Conservation (phyloP, 352 stramenopile species). For the Halophytophthora polymorphica region DNA sequence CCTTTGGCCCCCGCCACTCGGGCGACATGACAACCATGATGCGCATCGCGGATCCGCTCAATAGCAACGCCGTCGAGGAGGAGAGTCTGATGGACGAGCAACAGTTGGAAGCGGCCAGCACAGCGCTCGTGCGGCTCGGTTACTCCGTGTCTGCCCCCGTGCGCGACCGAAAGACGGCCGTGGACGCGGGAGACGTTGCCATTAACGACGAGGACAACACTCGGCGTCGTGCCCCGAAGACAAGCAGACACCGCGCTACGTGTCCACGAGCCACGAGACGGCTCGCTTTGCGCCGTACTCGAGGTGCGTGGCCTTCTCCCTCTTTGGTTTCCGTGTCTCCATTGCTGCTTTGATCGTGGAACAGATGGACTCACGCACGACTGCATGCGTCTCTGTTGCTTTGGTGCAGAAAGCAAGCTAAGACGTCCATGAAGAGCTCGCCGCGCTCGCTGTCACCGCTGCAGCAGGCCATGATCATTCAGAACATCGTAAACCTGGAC, state of each 20-base stretch:
- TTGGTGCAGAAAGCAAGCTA: conserved; percentile 29
- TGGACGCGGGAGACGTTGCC: conserved; percentile 9
- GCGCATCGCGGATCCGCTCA: conserved; percentile 34
- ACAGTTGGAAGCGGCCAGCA: conserved; percentile 1
- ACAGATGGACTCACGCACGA: conserved; percentile 1
- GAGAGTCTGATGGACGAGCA: conserved; percentile 11
- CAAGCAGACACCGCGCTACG: conserved; percentile 17
- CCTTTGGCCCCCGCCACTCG: too few relatives aligned
- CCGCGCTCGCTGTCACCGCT: conserved; percentile 18
- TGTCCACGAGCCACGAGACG: conserved; percentile 1
- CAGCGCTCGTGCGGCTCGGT: conserved; percentile 19
- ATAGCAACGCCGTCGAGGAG: conserved; percentile 25
- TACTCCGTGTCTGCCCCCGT: conserved; percentile 28
- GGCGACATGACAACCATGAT: conserved; percentile 15
- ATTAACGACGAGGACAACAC: conserved; percentile 27
- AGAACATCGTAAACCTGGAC: conserved; percentile 17
- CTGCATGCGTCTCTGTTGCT: too few relatives aligned
- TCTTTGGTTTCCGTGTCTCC: too few relatives aligned
- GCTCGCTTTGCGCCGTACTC: conserved; percentile 15
- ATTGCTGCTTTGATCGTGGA: background rate
- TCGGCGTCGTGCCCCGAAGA: conserved; percentile 28
- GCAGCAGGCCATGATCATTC: conserved; percentile 23
- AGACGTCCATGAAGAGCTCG: conserved; percentile 25
- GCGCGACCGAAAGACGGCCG: conserved; percentile 1
- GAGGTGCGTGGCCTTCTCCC: conserved; percentile 2